phyloP scores from a whole-genome alignment of 768 basidiomycete species.

The Naganishia vaughanmartiniae region DNA sequence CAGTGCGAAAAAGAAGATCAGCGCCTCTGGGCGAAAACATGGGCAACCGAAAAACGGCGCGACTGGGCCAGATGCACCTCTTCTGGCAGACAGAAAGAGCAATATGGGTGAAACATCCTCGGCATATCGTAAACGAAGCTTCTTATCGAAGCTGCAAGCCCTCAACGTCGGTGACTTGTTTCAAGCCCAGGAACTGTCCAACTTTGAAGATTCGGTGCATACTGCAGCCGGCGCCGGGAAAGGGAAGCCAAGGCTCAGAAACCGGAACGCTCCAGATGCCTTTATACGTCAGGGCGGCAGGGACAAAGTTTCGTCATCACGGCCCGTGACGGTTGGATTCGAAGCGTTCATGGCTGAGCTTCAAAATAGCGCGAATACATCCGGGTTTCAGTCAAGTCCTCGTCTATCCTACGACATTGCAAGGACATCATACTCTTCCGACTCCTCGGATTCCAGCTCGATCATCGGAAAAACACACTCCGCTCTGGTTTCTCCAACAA shows the following conservation, averaged over 20 bases:
- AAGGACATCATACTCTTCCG: not conserved
- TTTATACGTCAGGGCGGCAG: not conserved
- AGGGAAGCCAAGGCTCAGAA: no score
- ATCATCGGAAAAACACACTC: not conserved
- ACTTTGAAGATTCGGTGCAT: not conserved
- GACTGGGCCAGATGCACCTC: not conserved
- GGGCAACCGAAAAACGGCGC: not conserved
- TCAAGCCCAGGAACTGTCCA: not conserved
- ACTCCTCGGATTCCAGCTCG: not conserved
- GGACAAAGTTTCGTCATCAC: not conserved
- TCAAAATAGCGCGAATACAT: not conserved
- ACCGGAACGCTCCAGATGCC: not conserved
- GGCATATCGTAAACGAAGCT: not conserved
- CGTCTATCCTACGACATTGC: no score
- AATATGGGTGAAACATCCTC: not conserved
- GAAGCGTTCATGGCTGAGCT: slow-evolving; percentile 7
- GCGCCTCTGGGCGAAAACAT: not conserved
- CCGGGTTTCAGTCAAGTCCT: slow-evolving; percentile 5
- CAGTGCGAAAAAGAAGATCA: slow-evolving; percentile 16
- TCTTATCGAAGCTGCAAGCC: slow-evolving; percentile 8
- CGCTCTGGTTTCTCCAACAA: not conserved
- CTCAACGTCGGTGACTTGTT: not conserved
- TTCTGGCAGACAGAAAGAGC: not conserved
- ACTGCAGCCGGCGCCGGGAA: not conserved
- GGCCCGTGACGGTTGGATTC: not conserved